Evolutionary conservation across 1,139 yeast species (phyloP).

Genomic region (Diutina scorzettiae): DNA sequence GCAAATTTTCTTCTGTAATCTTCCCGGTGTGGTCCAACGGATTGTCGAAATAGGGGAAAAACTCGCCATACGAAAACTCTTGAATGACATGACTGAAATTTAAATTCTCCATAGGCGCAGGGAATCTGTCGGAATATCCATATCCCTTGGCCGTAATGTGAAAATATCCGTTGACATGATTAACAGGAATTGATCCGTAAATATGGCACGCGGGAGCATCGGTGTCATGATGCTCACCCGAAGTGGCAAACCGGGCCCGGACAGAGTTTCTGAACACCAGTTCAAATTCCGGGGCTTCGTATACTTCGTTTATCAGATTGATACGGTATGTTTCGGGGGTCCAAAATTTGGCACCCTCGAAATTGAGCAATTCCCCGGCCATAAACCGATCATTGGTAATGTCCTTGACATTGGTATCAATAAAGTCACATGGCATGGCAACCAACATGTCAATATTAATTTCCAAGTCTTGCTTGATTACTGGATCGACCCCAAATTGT

Average conservation of each 20-base stretch:
- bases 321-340: slow-evolving; percentile 36
- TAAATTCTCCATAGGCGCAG: slow-evolving; percentile 36
- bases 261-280: slow-evolving; percentile 53
- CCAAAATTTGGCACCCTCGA: slow-evolving; percentile 47
- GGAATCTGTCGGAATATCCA: slow-evolving; percentile 41
- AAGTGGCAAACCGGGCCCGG: slow-evolving; percentile 45
- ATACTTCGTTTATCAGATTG: slow-evolving; percentile 33
- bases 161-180: slow-evolving; percentile 75
- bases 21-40: slow-evolving; percentile 73
- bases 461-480: slow-evolving; percentile 46
- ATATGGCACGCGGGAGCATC: slow-evolving; percentile 79
- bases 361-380: slow-evolving; percentile 63
- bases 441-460: slow-evolving; percentile 74
- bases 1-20: slow-evolving; percentile 31
- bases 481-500: slow-evolving; percentile 61
- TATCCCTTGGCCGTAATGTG: slow-evolving; percentile 58
- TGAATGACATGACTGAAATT: slow-evolving; percentile 78
- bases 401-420: slow-evolving; percentile 73
- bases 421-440: slow-evolving; percentile 69
- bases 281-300: slow-evolving; percentile 55
- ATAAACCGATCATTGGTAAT: slow-evolving; percentile 63
- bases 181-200: slow-evolving; percentile 78
- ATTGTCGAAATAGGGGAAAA: slow-evolving; percentile 74
- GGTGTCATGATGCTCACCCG: slow-evolving; percentile 28
- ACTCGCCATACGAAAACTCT: slow-evolving; percentile 86